Conservation (phyloP, 179 eudicot genomes). For the Monotropa hypopitys region DNA sequence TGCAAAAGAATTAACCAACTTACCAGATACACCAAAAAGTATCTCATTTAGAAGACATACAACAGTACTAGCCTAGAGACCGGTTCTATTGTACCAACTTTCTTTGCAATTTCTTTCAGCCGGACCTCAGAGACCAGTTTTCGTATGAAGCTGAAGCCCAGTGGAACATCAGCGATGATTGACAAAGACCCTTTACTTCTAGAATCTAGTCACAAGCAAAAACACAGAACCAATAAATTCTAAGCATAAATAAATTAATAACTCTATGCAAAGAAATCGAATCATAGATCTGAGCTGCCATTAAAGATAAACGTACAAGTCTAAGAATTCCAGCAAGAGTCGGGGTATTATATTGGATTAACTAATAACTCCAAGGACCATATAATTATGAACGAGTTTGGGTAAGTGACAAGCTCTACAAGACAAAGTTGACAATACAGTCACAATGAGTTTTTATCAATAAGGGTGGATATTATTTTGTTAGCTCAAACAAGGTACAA, state of each 20-base stretch:
- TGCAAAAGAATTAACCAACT: slow-evolving; percentile 29
- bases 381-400: neutral
- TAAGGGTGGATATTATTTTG: neutral
- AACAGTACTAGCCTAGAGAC: slow-evolving; percentile 79
- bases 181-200: slow-evolving; percentile 48
- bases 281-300: slow-evolving; percentile 39
- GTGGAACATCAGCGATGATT: slow-evolving; percentile 56
- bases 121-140: slow-evolving; percentile 62
- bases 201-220: slow-evolving; percentile 33
- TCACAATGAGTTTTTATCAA: neutral
- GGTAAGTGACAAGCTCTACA: neutral
- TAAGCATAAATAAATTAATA: neutral
- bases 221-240: slow-evolving; percentile 7
- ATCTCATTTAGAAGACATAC: slow-evolving; percentile 81
- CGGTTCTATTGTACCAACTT: slow-evolving; percentile 63
- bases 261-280: slow-evolving; percentile 5
- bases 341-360: slow-evolving; percentile 12
- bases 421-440: neutral
- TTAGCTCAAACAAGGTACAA: too few relatives aligned
- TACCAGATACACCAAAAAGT: slow-evolving; percentile 74
- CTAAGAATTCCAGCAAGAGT: slow-evolving; percentile 73
- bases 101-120: slow-evolving; percentile 43
- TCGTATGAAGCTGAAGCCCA: slow-evolving; percentile 50
- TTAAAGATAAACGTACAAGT: slow-evolving; percentile 57
- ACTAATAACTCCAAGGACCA: neutral